Evolutionary conservation across 2,329 filamentous ascomycete genomes (phyloP).

Genomic region (Stylonectria norvegica): DNA sequence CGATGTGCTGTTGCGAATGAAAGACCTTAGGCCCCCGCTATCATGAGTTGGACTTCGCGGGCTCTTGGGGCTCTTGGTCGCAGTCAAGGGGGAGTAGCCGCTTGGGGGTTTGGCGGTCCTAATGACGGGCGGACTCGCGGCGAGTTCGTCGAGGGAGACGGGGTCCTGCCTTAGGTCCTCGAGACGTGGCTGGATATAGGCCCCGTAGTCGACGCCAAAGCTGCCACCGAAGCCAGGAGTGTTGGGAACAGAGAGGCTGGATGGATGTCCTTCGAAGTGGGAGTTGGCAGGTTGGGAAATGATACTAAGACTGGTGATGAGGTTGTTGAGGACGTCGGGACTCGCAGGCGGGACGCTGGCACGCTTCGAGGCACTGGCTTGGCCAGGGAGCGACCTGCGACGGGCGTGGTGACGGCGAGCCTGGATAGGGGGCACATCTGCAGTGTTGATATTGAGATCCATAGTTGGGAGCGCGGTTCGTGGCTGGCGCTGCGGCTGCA

Average conservation of each 20-base stretch:
- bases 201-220: conserved; percentile 72
- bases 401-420: conserved; percentile 16
- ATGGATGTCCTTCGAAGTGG: conserved; percentile 62
- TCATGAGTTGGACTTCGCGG: conserved; percentile 53
- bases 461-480: conserved; percentile 23
- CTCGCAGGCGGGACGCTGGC: conserved; percentile 45
- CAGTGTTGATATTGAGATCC: conserved; percentile 27
- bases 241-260: conserved; percentile 37
- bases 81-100: conserved; percentile 69
- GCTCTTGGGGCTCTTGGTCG: conserved; percentile 48
- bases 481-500: conserved; percentile 13
- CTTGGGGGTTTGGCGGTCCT: conserved; percentile 79
- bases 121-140: conserved; percentile 67
- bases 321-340: conserved; percentile 66
- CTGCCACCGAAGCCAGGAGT: conserved; percentile 41
- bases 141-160: conserved; percentile 55
- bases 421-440: conserved; percentile 33
- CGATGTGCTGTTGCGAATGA: conserved; percentile 51
- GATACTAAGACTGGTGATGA: conserved; percentile 67
- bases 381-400: conserved; percentile 12
- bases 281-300: conserved; percentile 65
- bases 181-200: conserved; percentile 52
- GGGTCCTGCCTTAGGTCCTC: conserved; percentile 47
- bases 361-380: conserved; percentile 13
- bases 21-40: conserved; percentile 53